Conservation (phyloP, 2,329 filamentous ascomycete species). For the Xylariaceae sp. region DNA sequence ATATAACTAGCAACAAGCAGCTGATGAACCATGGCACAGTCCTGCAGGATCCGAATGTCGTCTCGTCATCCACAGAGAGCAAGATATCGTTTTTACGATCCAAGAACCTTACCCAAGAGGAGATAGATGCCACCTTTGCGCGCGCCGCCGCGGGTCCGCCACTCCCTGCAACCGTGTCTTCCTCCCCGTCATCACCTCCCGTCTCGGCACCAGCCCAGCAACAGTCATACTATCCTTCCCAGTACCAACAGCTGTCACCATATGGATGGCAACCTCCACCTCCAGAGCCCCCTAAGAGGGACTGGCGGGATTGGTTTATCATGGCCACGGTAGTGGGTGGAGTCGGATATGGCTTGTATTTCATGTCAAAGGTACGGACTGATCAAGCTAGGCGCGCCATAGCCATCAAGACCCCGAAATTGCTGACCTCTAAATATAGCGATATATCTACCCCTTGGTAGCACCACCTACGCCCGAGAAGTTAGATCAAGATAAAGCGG, state of each 20-base stretch:
- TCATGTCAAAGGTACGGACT: constrained; percentile 68
- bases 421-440: constrained; percentile 50
- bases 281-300: constrained; percentile 65
- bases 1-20: constrained; percentile 19
- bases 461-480: constrained; percentile 91
- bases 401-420: not conserved
- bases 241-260: constrained; percentile 46
- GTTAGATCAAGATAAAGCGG: constrained; percentile 87
- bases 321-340: constrained; percentile 95
- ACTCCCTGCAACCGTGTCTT: constrained; percentile 43
- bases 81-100: constrained; percentile 88
- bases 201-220: constrained; percentile 41
- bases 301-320: constrained; percentile 99
- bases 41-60: constrained; percentile 89
- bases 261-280: constrained; percentile 56
- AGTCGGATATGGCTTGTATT: constrained; percentile 83
- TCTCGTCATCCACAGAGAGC: constrained; percentile 85
- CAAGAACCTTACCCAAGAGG: constrained; percentile 95
- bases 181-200: constrained; percentile 37
- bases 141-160: constrained; percentile 58
- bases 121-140: constrained; percentile 79
- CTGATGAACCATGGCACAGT: constrained; percentile 48
- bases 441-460: constrained; percentile 87
- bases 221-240: constrained; percentile 42
- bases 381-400: not conserved